These are phyloP conservation scores for Plasmopara muralis DNA, from an alignment of 352 stramenopile species.

Conservation along the genomic window DNA sequence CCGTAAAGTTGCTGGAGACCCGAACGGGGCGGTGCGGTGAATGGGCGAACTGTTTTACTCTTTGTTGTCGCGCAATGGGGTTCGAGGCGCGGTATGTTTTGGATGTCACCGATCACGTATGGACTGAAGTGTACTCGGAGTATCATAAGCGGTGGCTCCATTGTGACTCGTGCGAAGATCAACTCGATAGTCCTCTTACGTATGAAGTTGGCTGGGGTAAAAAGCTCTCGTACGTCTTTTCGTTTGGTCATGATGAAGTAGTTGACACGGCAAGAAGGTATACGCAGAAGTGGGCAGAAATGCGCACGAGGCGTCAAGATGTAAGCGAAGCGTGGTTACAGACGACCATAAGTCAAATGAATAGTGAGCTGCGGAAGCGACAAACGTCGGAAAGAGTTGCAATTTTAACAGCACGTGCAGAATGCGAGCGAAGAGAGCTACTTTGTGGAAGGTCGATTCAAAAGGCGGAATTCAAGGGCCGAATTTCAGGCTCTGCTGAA, in stretches of 20 bases:
- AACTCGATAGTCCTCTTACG: slow-evolving; percentile 89
- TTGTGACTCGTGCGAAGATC: slow-evolving; percentile 90
- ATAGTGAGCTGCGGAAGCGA: slow-evolving; percentile 26
- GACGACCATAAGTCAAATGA: slow-evolving; percentile 47
- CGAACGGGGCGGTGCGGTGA: slow-evolving; percentile 86
- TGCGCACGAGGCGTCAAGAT: slow-evolving; percentile 52
- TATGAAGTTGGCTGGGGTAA: slow-evolving; percentile 96
- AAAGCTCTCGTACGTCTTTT: slow-evolving; percentile 90
- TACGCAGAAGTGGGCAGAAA: slow-evolving; percentile 60
- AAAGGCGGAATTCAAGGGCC: slow-evolving; percentile 50
- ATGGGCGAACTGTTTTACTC: slow-evolving; percentile 92
- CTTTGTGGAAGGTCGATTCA: slow-evolving; percentile 22
- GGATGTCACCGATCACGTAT: slow-evolving; percentile 94
- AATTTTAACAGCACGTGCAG: slow-evolving; percentile 31
- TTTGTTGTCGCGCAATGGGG: slow-evolving; percentile 84
- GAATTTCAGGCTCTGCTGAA: slow-evolving; percentile 70
- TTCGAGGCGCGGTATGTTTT: slow-evolving; percentile 90
- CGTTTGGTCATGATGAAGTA: slow-evolving; percentile 82
- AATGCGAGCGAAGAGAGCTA: slow-evolving; percentile 47
- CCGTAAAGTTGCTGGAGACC: slow-evolving; percentile 81
- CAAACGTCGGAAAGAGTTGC: slow-evolving; percentile 26
- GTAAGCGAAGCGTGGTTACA: slow-evolving; percentile 63
- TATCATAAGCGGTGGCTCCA: slow-evolving; percentile 87
- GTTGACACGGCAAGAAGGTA: slow-evolving; percentile 86
- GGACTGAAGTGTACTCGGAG: slow-evolving; percentile 89